These are phyloP conservation scores for Ephemerocybe angulata DNA, from an alignment of 768 basidiomycete genomes.

Conservation along the genomic window DNA sequence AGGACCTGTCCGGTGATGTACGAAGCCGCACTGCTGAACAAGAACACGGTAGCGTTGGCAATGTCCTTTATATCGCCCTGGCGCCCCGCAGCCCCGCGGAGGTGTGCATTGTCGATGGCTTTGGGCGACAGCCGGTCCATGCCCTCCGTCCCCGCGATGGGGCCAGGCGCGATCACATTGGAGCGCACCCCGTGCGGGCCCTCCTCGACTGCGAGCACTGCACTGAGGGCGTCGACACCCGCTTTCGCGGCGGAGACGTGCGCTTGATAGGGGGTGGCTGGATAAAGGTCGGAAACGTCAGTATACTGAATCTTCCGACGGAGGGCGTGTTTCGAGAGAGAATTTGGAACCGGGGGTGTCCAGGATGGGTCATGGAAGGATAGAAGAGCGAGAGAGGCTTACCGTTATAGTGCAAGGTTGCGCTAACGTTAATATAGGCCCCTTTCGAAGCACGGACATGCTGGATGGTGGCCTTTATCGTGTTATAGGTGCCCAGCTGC, in stretches of 20 bases:
- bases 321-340: conserved; percentile 6
- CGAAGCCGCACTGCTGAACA: conserved; percentile 77
- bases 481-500: conserved; percentile 90
- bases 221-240: conserved; percentile 83
- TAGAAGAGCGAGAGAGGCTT: conserved; percentile 16
- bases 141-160: conserved; percentile 78
- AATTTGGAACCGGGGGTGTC: too few species aligned
- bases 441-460: conserved; percentile 71
- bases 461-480: conserved; percentile 85
- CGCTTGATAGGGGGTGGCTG: conserved; percentile 80
- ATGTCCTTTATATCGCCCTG: conserved; percentile 58
- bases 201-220: conserved; percentile 88
- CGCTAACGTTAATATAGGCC: conserved; percentile 85
- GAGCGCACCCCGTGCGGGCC: conserved; percentile 92
- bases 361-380: background rate
- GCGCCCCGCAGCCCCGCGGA: conserved; percentile 39
- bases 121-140: conserved; percentile 51
- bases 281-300: conserved; percentile 12
- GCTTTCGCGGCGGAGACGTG: conserved; percentile 97
- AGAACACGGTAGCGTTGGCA: conserved; percentile 69
- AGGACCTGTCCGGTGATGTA: conserved; percentile 77
- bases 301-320: background rate
- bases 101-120: conserved; percentile 16
- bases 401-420: conserved; percentile 85
- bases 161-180: conserved; percentile 82